Evolutionary conservation across 495 filamentous ascomycete genomes (phyloP), one percentile per base, ranked within the genome.

Genomic region (Daldinia concentrica): DNA sequence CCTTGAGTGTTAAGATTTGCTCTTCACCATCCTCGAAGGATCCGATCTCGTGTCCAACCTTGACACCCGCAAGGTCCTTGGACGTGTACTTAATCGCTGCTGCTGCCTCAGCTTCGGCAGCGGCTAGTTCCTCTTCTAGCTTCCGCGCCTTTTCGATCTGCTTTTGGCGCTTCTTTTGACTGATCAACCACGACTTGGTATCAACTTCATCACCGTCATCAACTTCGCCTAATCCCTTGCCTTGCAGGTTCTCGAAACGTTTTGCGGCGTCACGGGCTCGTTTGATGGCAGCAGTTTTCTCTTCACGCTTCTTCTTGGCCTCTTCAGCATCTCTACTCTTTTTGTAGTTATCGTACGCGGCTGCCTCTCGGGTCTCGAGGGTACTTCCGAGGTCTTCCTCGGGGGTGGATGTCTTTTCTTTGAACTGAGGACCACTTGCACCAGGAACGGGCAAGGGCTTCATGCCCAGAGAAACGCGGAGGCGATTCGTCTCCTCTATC

Each of bases 401-500:
- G 37, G 71, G 62, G 6, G 74, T 64, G 1, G 77, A 68, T 0
- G 75, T 64, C 30, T 77, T 69, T 37, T 82, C 77, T 65, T 75
- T 72, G 48, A 76, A 68, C 39, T 73, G 55, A 63, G 78, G 74
- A 37, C 83, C 86, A 29, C 83, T 82, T 61, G 81, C 81, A 58
- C 92, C 90, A 22, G 92, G 91, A 8, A 96, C 92, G 54, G 93
- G 93, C 70, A 99, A 85, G 34, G 94, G 95, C 74, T 94, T 93
- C 82, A 97, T 90, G 66, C 95, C 95, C 71, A 98, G 86, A 39
- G 93, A 92, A 67, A 89, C 86, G 48, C 95, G 94, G 71, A 97
- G 90, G 76, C 94, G 92, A 85, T 99, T 99, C 52, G 93, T 92
- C 84, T 97, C 93, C 78, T 97, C 93, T 77, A 99, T 94, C 60